phyloP scores from a whole-genome alignment of 495 filamentous ascomycete species.

The Aspergillus nanangensis region DNA sequence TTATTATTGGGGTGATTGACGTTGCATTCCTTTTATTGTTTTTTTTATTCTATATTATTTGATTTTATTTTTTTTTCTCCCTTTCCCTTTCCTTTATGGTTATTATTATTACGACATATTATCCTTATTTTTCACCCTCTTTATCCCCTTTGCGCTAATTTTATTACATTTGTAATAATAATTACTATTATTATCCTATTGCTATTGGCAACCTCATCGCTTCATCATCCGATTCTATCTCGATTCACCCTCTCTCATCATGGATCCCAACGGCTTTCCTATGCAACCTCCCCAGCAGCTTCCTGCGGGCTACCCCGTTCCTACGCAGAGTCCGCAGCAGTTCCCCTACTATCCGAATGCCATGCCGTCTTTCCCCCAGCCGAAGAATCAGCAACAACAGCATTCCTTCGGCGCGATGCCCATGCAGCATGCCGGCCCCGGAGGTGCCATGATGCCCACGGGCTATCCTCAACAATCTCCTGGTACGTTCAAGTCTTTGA shows the following conservation, averaged over 20 bases:
- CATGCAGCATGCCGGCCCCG: conserved; percentile 35
- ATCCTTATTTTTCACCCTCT: no score
- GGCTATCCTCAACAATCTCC: conserved; percentile 36
- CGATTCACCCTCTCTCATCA: no score
- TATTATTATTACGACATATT: no score
- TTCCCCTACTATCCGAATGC: conserved; percentile 40
- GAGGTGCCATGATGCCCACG: conserved; percentile 42
- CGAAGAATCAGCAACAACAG: conserved; percentile 26
- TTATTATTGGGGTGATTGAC: no score
- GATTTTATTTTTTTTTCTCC: no score
- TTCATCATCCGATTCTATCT: no score
- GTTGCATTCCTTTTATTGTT: no score
- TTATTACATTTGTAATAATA: no score
- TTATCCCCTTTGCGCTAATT: no score
- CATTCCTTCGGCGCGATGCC: conserved; percentile 39
- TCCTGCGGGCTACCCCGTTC: conserved; percentile 36
- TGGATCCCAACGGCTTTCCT: conserved; percentile 44
- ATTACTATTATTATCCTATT: neutral
- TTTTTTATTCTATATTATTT: no score
- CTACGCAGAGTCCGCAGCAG: conserved; percentile 34
- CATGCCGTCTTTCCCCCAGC: conserved; percentile 30
- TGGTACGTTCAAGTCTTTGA: conserved; percentile 27
- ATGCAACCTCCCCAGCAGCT: conserved; percentile 7
- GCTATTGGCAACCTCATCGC: neutral
- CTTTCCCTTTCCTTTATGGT: no score